These are phyloP conservation scores for Hypholoma fasciculare DNA, from an alignment of 768 basidiomycete species.

Conservation along the genomic window DNA sequence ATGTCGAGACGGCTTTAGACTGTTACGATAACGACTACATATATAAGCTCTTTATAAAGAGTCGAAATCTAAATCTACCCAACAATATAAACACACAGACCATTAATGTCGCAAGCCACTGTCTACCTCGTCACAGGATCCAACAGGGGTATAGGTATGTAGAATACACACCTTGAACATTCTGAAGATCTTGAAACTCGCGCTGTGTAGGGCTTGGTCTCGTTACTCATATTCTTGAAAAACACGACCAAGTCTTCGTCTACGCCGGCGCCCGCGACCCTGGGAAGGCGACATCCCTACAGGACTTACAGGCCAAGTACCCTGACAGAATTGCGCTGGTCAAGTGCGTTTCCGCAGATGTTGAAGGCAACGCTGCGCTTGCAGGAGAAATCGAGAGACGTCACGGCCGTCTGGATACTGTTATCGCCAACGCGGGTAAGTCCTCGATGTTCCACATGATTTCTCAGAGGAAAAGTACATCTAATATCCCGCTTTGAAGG, in stretches of 20 bases:
- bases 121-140: no score
- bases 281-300: not conserved
- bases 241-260: not conserved
- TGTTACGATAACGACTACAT: no score
- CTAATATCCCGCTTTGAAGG: not conserved
- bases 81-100: no score
- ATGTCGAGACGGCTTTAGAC: no score
- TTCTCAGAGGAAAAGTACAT: not conserved
- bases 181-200: no score
- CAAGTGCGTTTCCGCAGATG: not conserved
- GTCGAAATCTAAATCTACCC: no score
- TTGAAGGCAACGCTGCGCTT: not conserved
- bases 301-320: not conserved
- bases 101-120: no score
- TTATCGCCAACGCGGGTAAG: conserved; percentile 1
- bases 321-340: not conserved
- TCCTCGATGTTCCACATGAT: not conserved
- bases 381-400: not conserved
- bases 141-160: no score
- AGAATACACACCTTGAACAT: no score
- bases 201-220: not conserved
- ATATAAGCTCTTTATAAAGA: no score
- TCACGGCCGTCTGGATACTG: not conserved
- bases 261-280: conserved; percentile 1
- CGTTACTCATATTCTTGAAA: not conserved